Conservation (phyloP, 768 basidiomycete genomes). For the Leccinum disarticulatum region DNA sequence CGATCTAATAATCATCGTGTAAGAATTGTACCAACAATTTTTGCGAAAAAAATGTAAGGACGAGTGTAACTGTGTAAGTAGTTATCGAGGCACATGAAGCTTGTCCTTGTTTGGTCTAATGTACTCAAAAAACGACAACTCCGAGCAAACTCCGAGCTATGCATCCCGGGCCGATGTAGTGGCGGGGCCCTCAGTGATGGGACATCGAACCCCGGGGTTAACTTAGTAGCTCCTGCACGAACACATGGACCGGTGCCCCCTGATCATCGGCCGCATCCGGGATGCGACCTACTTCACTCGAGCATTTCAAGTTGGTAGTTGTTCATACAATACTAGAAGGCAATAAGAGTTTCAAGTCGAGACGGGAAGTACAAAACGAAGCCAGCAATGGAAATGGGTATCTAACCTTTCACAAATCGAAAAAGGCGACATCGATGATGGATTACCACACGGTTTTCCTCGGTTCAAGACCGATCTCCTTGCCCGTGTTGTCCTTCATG, state of each 20-base stretch:
- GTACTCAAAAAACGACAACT: too few relatives aligned
- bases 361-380: not conserved
- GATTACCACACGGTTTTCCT: slow-evolving; percentile 18
- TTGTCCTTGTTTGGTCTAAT: too few relatives aligned
- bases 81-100: too few relatives aligned
- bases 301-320: not conserved
- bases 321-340: not conserved
- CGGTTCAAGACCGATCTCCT: slow-evolving; percentile 35
- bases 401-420: slow-evolving; percentile 8
- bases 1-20: too few relatives aligned
- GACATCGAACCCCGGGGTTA: too few relatives aligned
- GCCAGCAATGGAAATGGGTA: not conserved
- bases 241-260: not conserved
- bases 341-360: not conserved
- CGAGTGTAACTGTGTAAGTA: too few relatives aligned
- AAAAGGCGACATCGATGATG: not conserved
- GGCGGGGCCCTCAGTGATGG: too few relatives aligned
- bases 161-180: too few relatives aligned
- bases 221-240: not conserved
- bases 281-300: not conserved
- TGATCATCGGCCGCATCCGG: not conserved
- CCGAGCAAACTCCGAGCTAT: too few relatives aligned
- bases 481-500: slow-evolving; percentile 32
- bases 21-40: too few relatives aligned
- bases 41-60: too few relatives aligned